Base-by-base conservation (phyloP, 106 monocot species). In the Agapanthus africanus region DNA sequence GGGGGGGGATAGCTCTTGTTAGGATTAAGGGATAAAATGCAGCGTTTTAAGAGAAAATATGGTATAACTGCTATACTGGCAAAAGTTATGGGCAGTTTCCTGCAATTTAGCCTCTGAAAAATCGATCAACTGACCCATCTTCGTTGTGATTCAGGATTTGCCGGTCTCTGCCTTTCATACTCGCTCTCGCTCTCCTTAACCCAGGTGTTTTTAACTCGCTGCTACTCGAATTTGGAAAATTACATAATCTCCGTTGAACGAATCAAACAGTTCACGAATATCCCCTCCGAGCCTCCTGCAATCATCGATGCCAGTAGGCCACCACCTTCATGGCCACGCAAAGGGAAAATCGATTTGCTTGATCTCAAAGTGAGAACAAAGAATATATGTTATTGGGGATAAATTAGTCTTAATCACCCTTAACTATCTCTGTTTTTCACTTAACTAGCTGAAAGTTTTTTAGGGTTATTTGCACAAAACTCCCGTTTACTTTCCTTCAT, bases 131-230 rank as follows among this genome's bases (percentile, higher is more conserved):
- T 25, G 15, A 37, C 11, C 1, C n/a, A 40, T 76, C 16, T 21
- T 81, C 30, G 39, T 38, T 68, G 35, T 16, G 40, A 51, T 74
- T 21, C 76, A 93, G 93, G 93, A 35, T 78, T 90, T 34, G 79
- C 79, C 57, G 93, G 93, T 26, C 80, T 93, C 10, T 84, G 78
- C 69, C 90, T 90, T 39, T 90, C 93, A 6, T 93, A 93, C 73
- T 84, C 90, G 14, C 61, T 90, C 18, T 78, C 66, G 7, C 78
- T 93, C 13, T 84, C 90, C 33, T 65, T 77, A 7, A 18, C 71
- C 1, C 93, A 93, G 80, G 82, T 74, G 31, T 90, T 86, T 65
- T 15, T 80, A 2, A 93, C 87, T 61, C 68, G 90, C 40, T 90
- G 78, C 75, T 90, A 87, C 72, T 90, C 90, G 22, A 74, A 74